These are phyloP conservation scores for Triticum aestivum DNA, from an alignment of 176 grass and related monocot species.

Conservation along the genomic window IWGSC_CS_RefSeq_v2.1 NC_057796.1:446888217-446888716, in stretches of 20 bases:
- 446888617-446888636: neutral
- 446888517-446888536: neutral
- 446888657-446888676: neutral
- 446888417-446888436: neutral
- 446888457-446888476: neutral
- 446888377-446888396: constrained; percentile 32
- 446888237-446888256: neutral
- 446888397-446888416: constrained; percentile 38
- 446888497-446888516: neutral
- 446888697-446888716: constrained; percentile 38
- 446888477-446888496: constrained; percentile 1
- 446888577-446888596: neutral
- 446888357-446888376: constrained; percentile 7
- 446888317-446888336: constrained; percentile 46
- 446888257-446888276: constrained; percentile 14
- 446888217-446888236: neutral
- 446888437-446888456: neutral
- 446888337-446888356: constrained; percentile 21
- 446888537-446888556: neutral
- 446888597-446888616: neutral
- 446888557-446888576: neutral
- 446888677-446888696: neutral
- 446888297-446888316: neutral
- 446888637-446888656: neutral
- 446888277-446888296: constrained; percentile 35